A percentile compares a stretch with the other conserved stretches of the same genome.
Evolutionary conservation across 192 early-diverging fungal genomes (phyloP).

Genomic region (Kappamyces sp.): DNA sequence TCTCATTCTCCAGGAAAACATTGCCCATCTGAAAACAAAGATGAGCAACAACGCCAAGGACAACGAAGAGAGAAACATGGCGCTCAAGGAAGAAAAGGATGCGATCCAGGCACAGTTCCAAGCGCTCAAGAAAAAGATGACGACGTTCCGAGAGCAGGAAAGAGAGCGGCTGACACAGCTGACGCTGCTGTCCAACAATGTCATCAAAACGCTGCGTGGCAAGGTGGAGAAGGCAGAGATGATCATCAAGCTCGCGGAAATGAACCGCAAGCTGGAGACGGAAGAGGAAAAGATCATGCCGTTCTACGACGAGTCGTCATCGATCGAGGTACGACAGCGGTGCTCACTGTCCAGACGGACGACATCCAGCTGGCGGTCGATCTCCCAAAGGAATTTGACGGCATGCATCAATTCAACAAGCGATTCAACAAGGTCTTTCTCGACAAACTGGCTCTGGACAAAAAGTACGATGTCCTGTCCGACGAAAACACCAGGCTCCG

Average conservation of each 20-base stretch:
- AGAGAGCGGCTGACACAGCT: constrained; percentile 41
- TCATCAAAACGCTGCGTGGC: constrained; percentile 37
- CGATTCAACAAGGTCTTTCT: constrained; percentile 52
- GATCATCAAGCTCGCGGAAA: constrained; percentile 57
- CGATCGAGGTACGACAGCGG: constrained; percentile 8
- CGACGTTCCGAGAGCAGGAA: constrained; percentile 47
- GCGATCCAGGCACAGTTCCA: constrained; percentile 52
- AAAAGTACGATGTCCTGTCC: constrained; percentile 33
- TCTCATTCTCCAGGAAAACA: constrained; percentile 38
- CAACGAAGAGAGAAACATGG: constrained; percentile 44
- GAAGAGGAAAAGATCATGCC: constrained; percentile 52
- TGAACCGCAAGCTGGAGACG: constrained; percentile 60
- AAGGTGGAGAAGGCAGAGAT: constrained; percentile 54
- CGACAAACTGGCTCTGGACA: constrained; percentile 44
- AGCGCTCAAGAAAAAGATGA: constrained; percentile 49
- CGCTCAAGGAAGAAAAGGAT: constrained; percentile 48
- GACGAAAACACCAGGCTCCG: constrained; percentile 50
- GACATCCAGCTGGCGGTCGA: constrained; percentile 17
- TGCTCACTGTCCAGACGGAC: neutral
- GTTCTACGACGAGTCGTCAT: constrained; percentile 34
- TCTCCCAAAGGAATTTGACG: constrained; percentile 41
- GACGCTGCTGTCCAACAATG: constrained; percentile 40
- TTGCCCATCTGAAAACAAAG: constrained; percentile 43
- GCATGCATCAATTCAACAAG: constrained; percentile 57
- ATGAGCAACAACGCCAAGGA: constrained; percentile 41